Evolutionary conservation across 805 yeast species (phyloP).

Genomic region (Metschnikowia gelsemii): DNA sequence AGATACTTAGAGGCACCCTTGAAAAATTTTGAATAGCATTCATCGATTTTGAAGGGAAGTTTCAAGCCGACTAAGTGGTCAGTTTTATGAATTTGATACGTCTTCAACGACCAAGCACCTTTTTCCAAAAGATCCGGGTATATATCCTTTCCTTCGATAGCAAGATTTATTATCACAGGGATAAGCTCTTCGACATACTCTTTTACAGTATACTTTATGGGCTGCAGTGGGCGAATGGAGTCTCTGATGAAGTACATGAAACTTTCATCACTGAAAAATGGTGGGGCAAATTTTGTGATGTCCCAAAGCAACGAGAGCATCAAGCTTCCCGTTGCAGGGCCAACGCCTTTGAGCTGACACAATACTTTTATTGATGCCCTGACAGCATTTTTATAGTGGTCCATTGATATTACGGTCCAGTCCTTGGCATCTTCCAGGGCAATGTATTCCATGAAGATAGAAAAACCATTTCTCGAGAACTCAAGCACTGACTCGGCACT

Average conservation of each 20-base stretch:
- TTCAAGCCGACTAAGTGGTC: conserved; percentile 28
- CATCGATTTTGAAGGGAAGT: conserved; percentile 22
- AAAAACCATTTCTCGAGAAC: conserved; percentile 30
- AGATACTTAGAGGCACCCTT: background rate
- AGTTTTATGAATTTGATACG: conserved; percentile 26
- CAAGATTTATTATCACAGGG: conserved; percentile 13
- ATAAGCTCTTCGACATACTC: conserved; percentile 43
- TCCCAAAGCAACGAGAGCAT: conserved; percentile 35
- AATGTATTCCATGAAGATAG: conserved; percentile 12
- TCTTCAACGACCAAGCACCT: conserved; percentile 41
- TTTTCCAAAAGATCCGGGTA: conserved; percentile 24
- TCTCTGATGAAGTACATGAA: conserved; percentile 36
- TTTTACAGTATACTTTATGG: conserved; percentile 42
- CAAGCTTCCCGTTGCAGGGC: conserved; percentile 51
- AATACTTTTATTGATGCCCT: conserved; percentile 29
- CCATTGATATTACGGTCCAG: conserved; percentile 9
- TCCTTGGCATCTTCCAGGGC: conserved; percentile 4
- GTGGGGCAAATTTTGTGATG: conserved; percentile 32
- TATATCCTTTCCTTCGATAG: background rate
- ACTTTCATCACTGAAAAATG: conserved; percentile 52
- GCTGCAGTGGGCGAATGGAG: conserved; percentile 22
- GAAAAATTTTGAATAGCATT: conserved; percentile 11
- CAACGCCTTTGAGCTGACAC: conserved; percentile 45
- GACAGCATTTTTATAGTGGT: conserved; percentile 21
- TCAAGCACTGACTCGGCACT: conserved; percentile 27